These are phyloP conservation scores for Gyrodon lividus DNA, from an alignment of 768 basidiomycete species.

Conservation along the genomic window DNA sequence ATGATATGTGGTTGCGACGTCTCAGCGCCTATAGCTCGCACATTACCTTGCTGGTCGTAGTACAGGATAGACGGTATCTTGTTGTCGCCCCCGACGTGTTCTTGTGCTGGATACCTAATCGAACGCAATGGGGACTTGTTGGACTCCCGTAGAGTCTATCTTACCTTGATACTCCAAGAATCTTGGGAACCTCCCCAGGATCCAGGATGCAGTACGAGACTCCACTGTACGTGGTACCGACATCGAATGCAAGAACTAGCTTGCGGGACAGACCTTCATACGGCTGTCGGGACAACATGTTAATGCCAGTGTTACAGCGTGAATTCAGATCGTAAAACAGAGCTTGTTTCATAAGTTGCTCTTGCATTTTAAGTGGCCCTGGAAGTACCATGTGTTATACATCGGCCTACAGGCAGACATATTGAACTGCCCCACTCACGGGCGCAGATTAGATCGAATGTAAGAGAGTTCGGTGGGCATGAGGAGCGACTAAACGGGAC, in stretches of 20 bases:
- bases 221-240: conserved; percentile 45
- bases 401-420: neutral
- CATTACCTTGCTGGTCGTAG: conserved; percentile 41
- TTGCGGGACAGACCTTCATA: conserved; percentile 41
- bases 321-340: neutral
- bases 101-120: conserved; percentile 45
- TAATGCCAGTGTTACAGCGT: neutral
- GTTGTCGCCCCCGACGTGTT: conserved; percentile 43
- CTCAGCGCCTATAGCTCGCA: conserved; percentile 46
- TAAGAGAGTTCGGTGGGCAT: neutral
- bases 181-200: conserved; percentile 33
- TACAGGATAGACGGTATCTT: conserved; percentile 51
- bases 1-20: conserved; percentile 34
- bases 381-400: neutral
- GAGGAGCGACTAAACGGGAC: conserved; percentile 1
- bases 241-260: conserved; percentile 43
- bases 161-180: conserved; percentile 29
- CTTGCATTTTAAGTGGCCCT: neutral
- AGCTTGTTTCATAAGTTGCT: neutral
- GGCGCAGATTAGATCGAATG: neutral
- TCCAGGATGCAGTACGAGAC: conserved; percentile 37
- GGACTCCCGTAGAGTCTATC: neutral
- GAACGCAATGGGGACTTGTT: neutral
- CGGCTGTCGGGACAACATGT: conserved; percentile 28
- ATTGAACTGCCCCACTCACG: neutral